phyloP scores from a whole-genome alignment of 345 rosid genomes.

The Populus alba region DNA sequence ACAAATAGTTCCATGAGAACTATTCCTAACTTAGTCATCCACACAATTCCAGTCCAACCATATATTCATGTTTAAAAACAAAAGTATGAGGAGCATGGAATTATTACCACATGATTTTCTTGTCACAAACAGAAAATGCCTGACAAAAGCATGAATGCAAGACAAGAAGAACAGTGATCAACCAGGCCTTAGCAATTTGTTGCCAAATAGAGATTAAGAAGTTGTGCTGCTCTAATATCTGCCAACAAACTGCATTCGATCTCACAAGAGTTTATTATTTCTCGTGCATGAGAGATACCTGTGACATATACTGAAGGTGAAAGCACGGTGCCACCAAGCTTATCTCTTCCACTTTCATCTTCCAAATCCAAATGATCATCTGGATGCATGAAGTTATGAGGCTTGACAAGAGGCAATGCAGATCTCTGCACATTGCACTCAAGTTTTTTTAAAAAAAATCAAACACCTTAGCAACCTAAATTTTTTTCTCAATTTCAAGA shows the following conservation, averaged over 20 bases:
- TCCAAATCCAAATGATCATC: slow-evolving; percentile 82
- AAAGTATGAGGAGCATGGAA: neutral
- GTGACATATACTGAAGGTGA: slow-evolving; percentile 68
- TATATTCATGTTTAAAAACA: neutral
- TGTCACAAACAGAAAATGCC: neutral
- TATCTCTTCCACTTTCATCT: slow-evolving; percentile 96
- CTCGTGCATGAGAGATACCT: slow-evolving; percentile 40
- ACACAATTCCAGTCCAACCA: neutral
- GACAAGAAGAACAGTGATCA: neutral
- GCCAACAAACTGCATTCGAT: neutral
- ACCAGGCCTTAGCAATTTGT: neutral
- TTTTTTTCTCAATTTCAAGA: slow-evolving; percentile 7
- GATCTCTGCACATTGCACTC: slow-evolving; percentile 61
- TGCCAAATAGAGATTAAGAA: neutral
- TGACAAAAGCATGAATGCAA: neutral
- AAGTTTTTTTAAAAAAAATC: slow-evolving; percentile 3
- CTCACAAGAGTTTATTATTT: neutral
- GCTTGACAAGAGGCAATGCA: slow-evolving; percentile 65
- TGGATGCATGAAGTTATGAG: slow-evolving; percentile 74
- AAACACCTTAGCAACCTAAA: neutral
- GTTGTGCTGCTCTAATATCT: neutral
- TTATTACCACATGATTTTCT: neutral
- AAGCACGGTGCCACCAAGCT: slow-evolving; percentile 63
- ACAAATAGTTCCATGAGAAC: neutral
- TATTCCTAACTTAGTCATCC: neutral